Evolutionary conservation across 495 filamentous ascomycete genomes (phyloP).

Genomic region (Cenococcum geophilum): DNA sequence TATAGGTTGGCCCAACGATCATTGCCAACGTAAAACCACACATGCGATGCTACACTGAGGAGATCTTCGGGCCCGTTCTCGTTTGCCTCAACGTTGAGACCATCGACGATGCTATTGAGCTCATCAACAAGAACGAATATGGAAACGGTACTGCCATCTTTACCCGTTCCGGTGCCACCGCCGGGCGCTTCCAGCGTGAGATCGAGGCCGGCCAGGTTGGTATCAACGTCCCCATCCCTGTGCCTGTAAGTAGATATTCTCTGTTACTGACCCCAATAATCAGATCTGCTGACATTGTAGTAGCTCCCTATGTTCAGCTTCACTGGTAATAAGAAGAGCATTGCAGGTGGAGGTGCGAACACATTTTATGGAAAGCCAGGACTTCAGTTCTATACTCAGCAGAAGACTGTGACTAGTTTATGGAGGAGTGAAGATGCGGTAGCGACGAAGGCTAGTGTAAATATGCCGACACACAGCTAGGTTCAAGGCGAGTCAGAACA

Average conservation of each 20-base stretch:
- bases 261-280: not conserved
- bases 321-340: slow-evolving; percentile 95
- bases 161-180: slow-evolving; percentile 57
- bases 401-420: slow-evolving; percentile 92
- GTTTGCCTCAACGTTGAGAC: slow-evolving; percentile 78
- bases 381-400: slow-evolving; percentile 89
- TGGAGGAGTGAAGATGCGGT: slow-evolving; percentile 85
- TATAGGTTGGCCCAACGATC: slow-evolving; percentile 76
- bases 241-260: slow-evolving; percentile 55
- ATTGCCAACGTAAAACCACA: slow-evolving; percentile 85
- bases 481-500: not conserved
- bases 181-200: slow-evolving; percentile 60
- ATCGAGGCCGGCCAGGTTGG: slow-evolving; percentile 76
- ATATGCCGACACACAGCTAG: slow-evolving; percentile 80
- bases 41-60: slow-evolving; percentile 93
- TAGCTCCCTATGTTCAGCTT: slow-evolving; percentile 79
- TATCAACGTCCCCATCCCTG: slow-evolving; percentile 64
- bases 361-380: slow-evolving; percentile 94
- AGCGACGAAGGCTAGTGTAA: slow-evolving; percentile 70
- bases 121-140: slow-evolving; percentile 65
- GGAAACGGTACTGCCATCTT: slow-evolving; percentile 67
- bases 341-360: slow-evolving; percentile 88
- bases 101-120: slow-evolving; percentile 66
- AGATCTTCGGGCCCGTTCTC: slow-evolving; percentile 95
- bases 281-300: not conserved